A percentile compares a stretch with the other conserved stretches of the same genome.
Evolutionary conservation across 1,284 basidiomycete genomes (phyloP).

Genomic region (Sutorius eximius): DNA sequence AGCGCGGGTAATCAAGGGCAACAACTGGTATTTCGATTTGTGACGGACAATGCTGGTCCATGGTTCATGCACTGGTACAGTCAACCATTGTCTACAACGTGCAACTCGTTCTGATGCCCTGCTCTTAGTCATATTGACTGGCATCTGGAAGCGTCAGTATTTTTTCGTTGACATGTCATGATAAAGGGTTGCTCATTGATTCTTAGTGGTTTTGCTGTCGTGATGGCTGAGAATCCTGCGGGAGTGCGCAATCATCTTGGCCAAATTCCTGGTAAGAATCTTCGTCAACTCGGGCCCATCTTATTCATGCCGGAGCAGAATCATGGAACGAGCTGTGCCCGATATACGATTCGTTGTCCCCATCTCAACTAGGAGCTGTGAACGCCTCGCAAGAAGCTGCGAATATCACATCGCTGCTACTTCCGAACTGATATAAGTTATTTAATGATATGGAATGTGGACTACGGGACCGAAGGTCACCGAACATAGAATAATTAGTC

Average conservation of each 20-base stretch:
- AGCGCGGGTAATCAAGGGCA: constrained; percentile 29
- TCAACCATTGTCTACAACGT: not conserved
- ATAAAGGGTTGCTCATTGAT: not conserved
- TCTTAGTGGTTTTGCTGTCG: constrained; percentile 39
- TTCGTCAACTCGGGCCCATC: not conserved
- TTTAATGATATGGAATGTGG: not conserved
- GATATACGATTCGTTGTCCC: constrained; percentile 16
- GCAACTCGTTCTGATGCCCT: not conserved
- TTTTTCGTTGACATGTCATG: not conserved
- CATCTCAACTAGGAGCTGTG: constrained; percentile 23
- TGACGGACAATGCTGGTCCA: constrained; percentile 39
- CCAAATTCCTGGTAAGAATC: constrained; percentile 15
- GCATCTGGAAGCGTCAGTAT: constrained; percentile 41
- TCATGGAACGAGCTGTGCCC: constrained; percentile 29
- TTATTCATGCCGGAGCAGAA: constrained; percentile 6
- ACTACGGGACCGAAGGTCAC: no score
- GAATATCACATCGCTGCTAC: constrained; percentile 18
- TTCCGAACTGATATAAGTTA: constrained; percentile 11
- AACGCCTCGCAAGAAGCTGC: constrained; percentile 18
- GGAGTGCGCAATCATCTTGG: constrained; percentile 18
- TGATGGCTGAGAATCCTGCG: constrained; percentile 39
- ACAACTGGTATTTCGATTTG: constrained; percentile 36
- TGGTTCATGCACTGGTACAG: constrained; percentile 49
- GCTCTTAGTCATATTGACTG: constrained; percentile 45
- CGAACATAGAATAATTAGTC: not conserved